Evolutionary conservation across 2,329 filamentous ascomycete genomes (phyloP).

Genomic region (Hypocrella siamensis): DNA sequence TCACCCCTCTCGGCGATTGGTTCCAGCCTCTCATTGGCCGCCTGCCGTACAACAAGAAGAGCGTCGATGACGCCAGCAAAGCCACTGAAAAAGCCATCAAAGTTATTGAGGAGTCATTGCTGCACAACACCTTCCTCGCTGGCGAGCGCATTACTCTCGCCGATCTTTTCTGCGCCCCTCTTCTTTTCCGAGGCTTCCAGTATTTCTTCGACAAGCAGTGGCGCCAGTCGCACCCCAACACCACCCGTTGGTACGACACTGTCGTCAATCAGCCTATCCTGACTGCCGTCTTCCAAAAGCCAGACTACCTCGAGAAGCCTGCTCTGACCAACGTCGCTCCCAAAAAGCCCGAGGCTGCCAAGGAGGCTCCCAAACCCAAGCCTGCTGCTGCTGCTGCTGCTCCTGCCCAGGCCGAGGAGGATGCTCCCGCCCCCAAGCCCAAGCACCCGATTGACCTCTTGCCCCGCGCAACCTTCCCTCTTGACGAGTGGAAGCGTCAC

Average conservation of each 20-base stretch:
- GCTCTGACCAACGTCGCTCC: constrained; percentile 54
- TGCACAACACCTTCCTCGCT: constrained; percentile 90
- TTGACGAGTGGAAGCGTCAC: constrained; percentile 97
- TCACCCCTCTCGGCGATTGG: constrained; percentile 60
- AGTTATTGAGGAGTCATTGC: constrained; percentile 74
- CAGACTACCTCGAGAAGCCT: constrained; percentile 69
- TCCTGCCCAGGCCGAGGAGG: constrained; percentile 23
- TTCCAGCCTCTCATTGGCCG: constrained; percentile 73
- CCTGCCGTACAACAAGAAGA: constrained; percentile 95
- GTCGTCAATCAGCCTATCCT: constrained; percentile 87
- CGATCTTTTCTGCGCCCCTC: constrained; percentile 69
- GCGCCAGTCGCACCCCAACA: constrained; percentile 68
- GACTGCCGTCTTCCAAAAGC: constrained; percentile 60
- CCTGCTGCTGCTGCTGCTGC: constrained; percentile 15
- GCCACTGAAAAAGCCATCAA: constrained; percentile 49
- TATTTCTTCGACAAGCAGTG: constrained; percentile 88
- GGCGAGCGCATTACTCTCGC: constrained; percentile 95
- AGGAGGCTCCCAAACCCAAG: constrained; percentile 47
- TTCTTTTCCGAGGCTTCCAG: constrained; percentile 79
- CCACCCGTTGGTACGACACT: constrained; percentile 89
- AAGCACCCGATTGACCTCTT: constrained; percentile 93
- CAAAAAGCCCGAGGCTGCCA: constrained; percentile 64
- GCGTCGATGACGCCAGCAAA: constrained; percentile 66
- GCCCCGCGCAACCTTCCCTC: constrained; percentile 59
- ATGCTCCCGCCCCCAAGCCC: constrained; percentile 56